These are phyloP conservation scores for Xanthoparmelia taractica DNA, from an alignment of 495 filamentous ascomycete species.

Conservation along the genomic window DNA sequence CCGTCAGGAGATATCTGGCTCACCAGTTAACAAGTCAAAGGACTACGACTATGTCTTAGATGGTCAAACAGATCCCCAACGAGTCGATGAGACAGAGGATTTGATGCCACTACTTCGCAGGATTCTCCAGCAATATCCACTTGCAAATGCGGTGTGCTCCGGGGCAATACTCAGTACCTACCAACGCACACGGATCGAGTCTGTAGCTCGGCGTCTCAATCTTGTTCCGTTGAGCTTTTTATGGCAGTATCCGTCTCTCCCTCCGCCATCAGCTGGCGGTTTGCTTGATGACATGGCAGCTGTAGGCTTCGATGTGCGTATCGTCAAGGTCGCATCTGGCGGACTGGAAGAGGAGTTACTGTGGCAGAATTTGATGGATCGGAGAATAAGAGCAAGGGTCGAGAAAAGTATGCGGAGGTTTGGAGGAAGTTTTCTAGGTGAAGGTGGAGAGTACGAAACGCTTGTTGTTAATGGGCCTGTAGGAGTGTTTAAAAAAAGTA, in stretches of 20 bases:
- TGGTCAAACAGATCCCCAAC: background rate
- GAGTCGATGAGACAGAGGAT: conserved; percentile 77
- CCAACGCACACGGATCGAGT: conserved; percentile 89
- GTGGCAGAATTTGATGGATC: conserved; percentile 69
- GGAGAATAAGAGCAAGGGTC: conserved; percentile 44
- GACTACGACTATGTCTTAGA: conserved; percentile 39
- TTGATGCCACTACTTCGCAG: conserved; percentile 62
- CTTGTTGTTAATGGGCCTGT: conserved; percentile 73
- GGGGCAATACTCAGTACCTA: conserved; percentile 93
- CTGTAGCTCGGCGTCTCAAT: conserved; percentile 67
- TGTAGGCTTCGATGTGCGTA: conserved; percentile 68
- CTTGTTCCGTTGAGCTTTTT: conserved; percentile 76
- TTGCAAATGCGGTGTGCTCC: conserved; percentile 74
- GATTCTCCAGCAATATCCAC: conserved; percentile 58
- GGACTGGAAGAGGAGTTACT: conserved; percentile 75
- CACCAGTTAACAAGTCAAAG: conserved; percentile 55
- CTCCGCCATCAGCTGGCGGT: conserved; percentile 38
- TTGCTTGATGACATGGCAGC: conserved; percentile 76
- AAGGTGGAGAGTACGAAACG: conserved; percentile 96
- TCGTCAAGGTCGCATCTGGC: conserved; percentile 90
- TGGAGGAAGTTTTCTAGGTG: conserved; percentile 65
- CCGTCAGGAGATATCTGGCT: conserved; percentile 62
- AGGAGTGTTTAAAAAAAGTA: conserved; percentile 59
- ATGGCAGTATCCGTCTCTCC: conserved; percentile 82
- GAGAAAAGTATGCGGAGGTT: conserved; percentile 61